Conservation (phyloP, 441 rosid species). For the Dalechampia spathulata region DNA sequence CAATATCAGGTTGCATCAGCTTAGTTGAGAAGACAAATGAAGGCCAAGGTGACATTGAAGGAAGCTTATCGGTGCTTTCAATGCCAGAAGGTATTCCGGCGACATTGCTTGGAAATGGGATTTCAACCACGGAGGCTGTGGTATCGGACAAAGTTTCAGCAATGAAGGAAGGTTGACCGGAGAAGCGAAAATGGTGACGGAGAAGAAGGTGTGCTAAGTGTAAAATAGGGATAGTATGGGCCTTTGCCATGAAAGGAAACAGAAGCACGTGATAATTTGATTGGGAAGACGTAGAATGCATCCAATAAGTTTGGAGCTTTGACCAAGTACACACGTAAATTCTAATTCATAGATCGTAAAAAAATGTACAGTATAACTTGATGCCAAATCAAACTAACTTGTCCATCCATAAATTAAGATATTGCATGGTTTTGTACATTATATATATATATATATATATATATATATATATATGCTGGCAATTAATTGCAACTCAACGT, state of each 20-base stretch:
- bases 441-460: too few relatives aligned
- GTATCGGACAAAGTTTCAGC: conserved; percentile 31
- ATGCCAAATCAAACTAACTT: too few relatives aligned
- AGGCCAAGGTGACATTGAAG: conserved; percentile 42
- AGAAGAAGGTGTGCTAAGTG: conserved; percentile 56
- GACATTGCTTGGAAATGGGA: conserved; percentile 44
- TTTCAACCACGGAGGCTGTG: conserved; percentile 28
- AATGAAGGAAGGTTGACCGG: conserved; percentile 49
- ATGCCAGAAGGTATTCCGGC: conserved; percentile 39
- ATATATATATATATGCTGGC: too few relatives aligned
- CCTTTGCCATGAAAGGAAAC: conserved; percentile 79
- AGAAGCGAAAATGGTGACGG: conserved; percentile 60
- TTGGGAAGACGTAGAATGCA: too few relatives aligned
- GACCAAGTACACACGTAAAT: too few relatives aligned
- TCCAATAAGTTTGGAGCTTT: too few relatives aligned
- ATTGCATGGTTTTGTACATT: too few relatives aligned
- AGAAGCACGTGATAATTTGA: conserved; percentile 32
- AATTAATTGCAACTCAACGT: too few relatives aligned
- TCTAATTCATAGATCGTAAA: too few relatives aligned
- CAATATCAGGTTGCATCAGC: conserved; percentile 48
- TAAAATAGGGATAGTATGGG: conserved; percentile 71
- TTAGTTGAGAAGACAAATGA: conserved; percentile 44
- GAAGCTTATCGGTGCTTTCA: conserved; percentile 61
- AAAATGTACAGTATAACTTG: too few relatives aligned
- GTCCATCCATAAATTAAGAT: too few relatives aligned